Evolutionary conservation across 139 green algal species (phyloP).

Genomic region (Microglena sp.): DNA sequence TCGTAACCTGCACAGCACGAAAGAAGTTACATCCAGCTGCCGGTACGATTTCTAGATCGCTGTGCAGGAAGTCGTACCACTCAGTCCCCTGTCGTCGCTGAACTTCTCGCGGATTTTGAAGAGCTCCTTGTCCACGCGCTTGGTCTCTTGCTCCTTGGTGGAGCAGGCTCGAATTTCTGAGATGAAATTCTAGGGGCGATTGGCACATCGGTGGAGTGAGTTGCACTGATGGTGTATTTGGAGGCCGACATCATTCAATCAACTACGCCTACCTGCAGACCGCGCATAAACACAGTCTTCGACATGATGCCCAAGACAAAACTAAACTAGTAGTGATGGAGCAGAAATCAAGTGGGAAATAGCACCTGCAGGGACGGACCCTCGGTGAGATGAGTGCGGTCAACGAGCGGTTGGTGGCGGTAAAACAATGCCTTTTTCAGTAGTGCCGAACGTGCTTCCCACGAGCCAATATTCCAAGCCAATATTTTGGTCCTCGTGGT

Average conservation of each 20-base stretch:
- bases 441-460: too few species aligned
- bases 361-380: too few species aligned
- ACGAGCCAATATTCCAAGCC: too few species aligned
- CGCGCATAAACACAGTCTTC: conserved; percentile 59
- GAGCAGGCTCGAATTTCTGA: conserved; percentile 78
- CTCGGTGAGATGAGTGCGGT: too few species aligned
- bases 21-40: too few species aligned
- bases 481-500: too few species aligned
- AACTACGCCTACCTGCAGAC: conserved; percentile 45
- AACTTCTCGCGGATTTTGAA: conserved; percentile 95
- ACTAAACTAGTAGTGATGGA: too few species aligned
- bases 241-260: not conserved
- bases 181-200: conserved; percentile 77
- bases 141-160: conserved; percentile 85
- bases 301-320: conserved; percentile 56
- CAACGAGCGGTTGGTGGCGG: too few species aligned
- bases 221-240: not conserved
- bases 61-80: not conserved
- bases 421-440: too few species aligned
- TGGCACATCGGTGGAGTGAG: not conserved
- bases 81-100: conserved; percentile 30
- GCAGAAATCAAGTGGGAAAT: too few species aligned
- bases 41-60: too few species aligned
- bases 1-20: conserved; percentile 67
- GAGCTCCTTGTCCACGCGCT: conserved; percentile 93